Evolutionary conservation across 1,284 basidiomycete species (phyloP), one percentile per base, ranked within the genome.

Genomic region (Cyathus olla): DNA sequence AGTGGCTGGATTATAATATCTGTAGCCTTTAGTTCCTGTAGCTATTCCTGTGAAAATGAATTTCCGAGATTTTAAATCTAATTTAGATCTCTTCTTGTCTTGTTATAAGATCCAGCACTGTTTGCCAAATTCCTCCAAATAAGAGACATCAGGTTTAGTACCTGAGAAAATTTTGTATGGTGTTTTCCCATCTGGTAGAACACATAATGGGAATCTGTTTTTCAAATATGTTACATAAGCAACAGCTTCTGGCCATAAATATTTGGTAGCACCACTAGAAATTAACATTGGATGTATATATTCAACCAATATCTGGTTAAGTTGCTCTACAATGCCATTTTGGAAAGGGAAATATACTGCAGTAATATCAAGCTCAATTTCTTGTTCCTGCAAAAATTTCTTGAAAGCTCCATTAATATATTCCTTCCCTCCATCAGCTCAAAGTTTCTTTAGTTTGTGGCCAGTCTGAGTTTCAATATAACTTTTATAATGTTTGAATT

Each of bases 261-360:
- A 19, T n/a, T 42, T 42, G 15, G 19, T 17, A 42, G 19, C 19
- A 42, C 17, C 19, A 17, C 17, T 8, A 5, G 39, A 42, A 35
- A 35, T 6, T 26, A 27, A 49, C 64, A 75, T 72, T 11, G 67
- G 64, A 9, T 51, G 62, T 10, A 61, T 60, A 40, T 65, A 60
- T 58, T 72, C 64, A 6, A 69, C 59, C 13, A 72, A 29, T 5
- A 69, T 73, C 0, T 60, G 37, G 49, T 72, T 71, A 3, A 66
- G 54, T 3, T 60, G 51, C 60, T 76, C 69, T 3, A 70, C 63
- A 21, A 74, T 57, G 0, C 73, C 71, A 61, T 75, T 75, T 48
- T 71, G 64, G 29, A 55, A 21, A 13, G 66, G 67, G 8, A 70
- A 71, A 28, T 74, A 55, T 2, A 65, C 53, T 1, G 66, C 60